phyloP scores from a whole-genome alignment of 768 basidiomycete species.

The Termitomyces sp. region DNA sequence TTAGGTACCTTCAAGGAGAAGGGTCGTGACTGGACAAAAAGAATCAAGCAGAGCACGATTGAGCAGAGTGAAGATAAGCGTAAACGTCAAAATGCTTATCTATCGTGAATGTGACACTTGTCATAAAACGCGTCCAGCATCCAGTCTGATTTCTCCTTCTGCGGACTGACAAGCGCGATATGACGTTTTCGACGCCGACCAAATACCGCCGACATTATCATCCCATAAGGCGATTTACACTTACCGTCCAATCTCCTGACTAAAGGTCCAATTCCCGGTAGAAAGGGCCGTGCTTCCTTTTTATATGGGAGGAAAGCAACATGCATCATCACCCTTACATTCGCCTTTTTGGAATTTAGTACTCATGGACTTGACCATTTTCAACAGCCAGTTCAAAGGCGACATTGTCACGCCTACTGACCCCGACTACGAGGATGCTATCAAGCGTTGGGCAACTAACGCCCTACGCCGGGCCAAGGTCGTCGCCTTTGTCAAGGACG shows the following conservation, averaged over 20 bases:
- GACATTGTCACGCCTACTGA: constrained; percentile 10
- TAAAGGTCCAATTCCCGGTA: background rate
- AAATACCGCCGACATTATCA: no score
- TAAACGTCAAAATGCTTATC: no score
- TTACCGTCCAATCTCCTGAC: background rate
- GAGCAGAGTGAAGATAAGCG: no score
- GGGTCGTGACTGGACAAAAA: no score
- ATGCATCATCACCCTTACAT: background rate
- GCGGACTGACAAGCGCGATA: no score
- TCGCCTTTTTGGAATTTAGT: background rate
- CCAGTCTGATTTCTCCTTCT: no score
- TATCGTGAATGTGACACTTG: no score
- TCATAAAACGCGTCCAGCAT: no score
- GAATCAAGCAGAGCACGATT: no score
- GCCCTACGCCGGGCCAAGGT: constrained; percentile 4
- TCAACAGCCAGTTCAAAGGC: constrained; percentile 12
- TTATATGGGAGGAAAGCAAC: background rate
- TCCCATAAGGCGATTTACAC: no score
- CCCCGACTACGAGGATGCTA: constrained; percentile 9
- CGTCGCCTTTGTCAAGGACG: constrained; percentile 15
- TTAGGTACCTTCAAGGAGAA: no score
- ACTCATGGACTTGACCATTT: background rate
- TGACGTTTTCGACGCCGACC: no score
- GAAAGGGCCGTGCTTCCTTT: background rate
- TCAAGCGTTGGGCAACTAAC: constrained; percentile 12